Conservation (phyloP, 768 basidiomycete species). For the Lactarius hengduanensis region DNA sequence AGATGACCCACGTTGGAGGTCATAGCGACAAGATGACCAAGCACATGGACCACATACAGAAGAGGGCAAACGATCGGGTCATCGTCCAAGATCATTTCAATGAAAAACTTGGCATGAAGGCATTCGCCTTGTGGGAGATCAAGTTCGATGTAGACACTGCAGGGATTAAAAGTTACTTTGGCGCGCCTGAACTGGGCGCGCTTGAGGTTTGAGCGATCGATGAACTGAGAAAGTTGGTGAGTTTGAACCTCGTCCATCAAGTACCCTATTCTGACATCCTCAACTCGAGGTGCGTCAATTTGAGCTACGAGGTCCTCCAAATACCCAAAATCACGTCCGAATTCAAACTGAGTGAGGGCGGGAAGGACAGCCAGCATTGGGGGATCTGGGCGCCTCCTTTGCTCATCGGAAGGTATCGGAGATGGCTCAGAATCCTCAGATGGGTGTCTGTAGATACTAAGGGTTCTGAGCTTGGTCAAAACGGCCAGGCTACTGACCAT, state of each 20-base stretch:
- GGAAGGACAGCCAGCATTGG: neutral
- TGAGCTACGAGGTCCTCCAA: neutral
- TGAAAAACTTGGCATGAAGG: neutral
- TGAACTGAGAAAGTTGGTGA: neutral
- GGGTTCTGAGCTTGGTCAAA: neutral
- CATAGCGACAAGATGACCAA: neutral
- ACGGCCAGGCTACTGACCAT: neutral
- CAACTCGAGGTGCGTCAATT: neutral
- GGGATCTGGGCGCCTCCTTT: neutral
- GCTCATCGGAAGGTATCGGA: neutral
- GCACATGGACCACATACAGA: neutral
- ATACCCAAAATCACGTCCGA: neutral
- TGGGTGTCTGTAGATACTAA: neutral
- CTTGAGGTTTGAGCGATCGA: neutral
- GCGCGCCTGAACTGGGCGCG: neutral
- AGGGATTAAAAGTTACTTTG: fast-evolving
- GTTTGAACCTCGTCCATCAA: neutral
- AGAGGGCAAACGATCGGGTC: neutral
- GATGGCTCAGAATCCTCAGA: too few species aligned
- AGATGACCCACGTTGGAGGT: neutral
- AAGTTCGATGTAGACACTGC: neutral
- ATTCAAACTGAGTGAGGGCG: neutral
- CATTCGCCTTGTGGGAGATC: neutral
- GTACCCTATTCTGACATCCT: neutral
- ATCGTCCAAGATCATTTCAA: neutral